Evolutionary conservation across 495 filamentous ascomycete genomes (phyloP), one percentile per base, ranked within the genome.

Genomic region (Penicillium bialowiezense): DNA sequence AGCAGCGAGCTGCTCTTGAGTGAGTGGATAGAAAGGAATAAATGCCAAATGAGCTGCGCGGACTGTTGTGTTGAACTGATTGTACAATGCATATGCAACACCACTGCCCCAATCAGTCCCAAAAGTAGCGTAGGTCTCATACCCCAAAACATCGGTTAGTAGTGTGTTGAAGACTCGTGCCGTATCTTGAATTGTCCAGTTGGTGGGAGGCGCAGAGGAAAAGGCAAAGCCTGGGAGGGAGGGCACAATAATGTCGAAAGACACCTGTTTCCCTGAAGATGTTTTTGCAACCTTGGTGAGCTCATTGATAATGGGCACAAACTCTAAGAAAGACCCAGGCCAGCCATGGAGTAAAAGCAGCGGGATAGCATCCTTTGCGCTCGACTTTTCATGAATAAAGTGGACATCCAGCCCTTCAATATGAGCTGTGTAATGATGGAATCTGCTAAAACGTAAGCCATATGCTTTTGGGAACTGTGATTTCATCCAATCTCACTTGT

Each of bases 321-420:
- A 63, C 45, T 72, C 67, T 13, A 58, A 50, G 41, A 71, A 71
- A 17, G 67, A 69, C 10, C 70, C 67, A 2, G 69, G 69, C 69
- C 71, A 72, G 18, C 69, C 63, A 44, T 70, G 63, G 29, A 69
- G 36, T 28, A 72, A 52, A 17, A 72, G 58, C 8, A 70, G 45
- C 7, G 67, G 69, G 10, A 67, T 69, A 12, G 65, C 59, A 28
- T 56, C 46, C 7, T 45, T n/a, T 2, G 15, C 1, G 2, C 48
- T n/a, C 2, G 59, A 47, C 13, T 24, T 47, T 5, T 50, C 42
- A 23, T 64, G 58, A 9, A 56, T 31, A 41, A 64, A 64, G 40
- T 64, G 58, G 37, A 64, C 48, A 23, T 48, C 35, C 13, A 63
- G 9, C 4, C 46, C 37, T 41, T 54, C 41, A 39, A 61, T 53